Percentiles rank a stretch among this genome's conserved stretches.
These are phyloP conservation scores for Phytophthora melonis DNA, from an alignment of 352 stramenopile species.

Conservation along the genomic window DNA sequence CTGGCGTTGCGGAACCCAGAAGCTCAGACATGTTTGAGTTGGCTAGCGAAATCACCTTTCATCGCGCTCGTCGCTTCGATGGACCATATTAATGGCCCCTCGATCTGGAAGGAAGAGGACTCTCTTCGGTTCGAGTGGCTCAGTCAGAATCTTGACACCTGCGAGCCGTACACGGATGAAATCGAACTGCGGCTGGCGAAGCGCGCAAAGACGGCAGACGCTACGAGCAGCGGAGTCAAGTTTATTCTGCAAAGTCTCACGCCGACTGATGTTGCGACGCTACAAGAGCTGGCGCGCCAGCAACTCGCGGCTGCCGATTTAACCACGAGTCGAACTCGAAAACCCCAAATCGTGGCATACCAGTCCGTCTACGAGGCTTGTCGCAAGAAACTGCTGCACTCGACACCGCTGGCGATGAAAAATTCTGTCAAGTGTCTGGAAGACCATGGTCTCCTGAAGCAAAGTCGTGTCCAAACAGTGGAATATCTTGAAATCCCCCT, in stretches of 20 bases:
- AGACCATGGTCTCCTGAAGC: constrained; percentile 62
- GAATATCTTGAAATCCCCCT: constrained; percentile 67
- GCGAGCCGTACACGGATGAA: constrained; percentile 56
- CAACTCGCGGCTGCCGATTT: constrained; percentile 36
- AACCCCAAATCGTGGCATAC: constrained; percentile 42
- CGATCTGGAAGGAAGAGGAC: constrained; percentile 68
- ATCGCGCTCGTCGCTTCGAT: constrained; percentile 64
- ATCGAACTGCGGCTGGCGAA: constrained; percentile 47
- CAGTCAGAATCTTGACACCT: constrained; percentile 52
- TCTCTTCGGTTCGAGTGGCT: constrained; percentile 64
- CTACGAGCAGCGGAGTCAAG: constrained; percentile 56
- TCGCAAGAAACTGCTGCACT: constrained; percentile 61
- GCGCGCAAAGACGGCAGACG: constrained; percentile 36
- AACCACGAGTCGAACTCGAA: constrained; percentile 10
- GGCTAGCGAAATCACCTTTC: constrained; percentile 49
- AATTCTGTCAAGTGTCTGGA: constrained; percentile 71
- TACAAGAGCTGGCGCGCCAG: constrained; percentile 54
- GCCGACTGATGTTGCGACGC: constrained; percentile 61
- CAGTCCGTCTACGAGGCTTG: constrained; percentile 62
- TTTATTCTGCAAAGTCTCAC: constrained; percentile 76
- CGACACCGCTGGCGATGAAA: constrained; percentile 63
- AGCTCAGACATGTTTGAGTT: constrained; percentile 61
- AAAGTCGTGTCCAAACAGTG: constrained; percentile 43
- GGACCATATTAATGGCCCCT: constrained; percentile 64
- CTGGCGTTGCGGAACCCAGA: constrained; percentile 51